Evolutionary conservation across 2,329 filamentous ascomycete genomes (phyloP).

Genomic region (Hypomyces rosellus): DNA sequence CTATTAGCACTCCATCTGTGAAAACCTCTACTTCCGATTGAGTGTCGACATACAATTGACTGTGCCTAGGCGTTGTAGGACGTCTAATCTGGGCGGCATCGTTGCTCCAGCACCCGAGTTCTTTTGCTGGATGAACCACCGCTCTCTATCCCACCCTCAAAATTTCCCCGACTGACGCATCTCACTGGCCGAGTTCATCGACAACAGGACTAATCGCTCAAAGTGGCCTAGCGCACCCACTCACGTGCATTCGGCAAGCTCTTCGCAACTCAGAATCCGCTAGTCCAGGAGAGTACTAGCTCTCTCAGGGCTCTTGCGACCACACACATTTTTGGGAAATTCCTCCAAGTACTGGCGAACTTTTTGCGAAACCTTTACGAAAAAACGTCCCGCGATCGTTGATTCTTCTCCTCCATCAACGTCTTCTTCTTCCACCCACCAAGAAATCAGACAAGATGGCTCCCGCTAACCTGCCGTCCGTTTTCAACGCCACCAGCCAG

Average conservation of each 20-base stretch:
- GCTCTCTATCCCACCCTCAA: slow-evolving; percentile 2
- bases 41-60: slow-evolving; percentile 50
- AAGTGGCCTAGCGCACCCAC: slow-evolving; percentile 10
- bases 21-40: background rate
- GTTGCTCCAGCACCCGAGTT: slow-evolving; percentile 18
- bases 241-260: slow-evolving; percentile 28
- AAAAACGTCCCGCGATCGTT: slow-evolving; percentile 19
- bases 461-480: slow-evolving; percentile 84
- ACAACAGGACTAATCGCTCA: background rate
- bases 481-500: slow-evolving; percentile 95
- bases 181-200: slow-evolving; percentile 1
- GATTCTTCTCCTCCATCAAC: slow-evolving; percentile 18
- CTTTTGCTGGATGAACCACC: slow-evolving; percentile 3
- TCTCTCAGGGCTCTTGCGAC: slow-evolving; percentile 29
- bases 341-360: slow-evolving; percentile 34
- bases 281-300: slow-evolving; percentile 23
- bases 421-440: slow-evolving; percentile 24
- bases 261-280: background rate
- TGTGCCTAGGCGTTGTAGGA: slow-evolving; percentile 52
- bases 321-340: slow-evolving; percentile 36
- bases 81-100: slow-evolving; percentile 64
- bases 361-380: slow-evolving; percentile 31
- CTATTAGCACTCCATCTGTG: slow-evolving; percentile 3
- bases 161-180: background rate
- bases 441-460: slow-evolving; percentile 70